Evolutionary conservation across 345 rosid genomes (phyloP).

Genomic region (Eucalyptus curtisii): DNA sequence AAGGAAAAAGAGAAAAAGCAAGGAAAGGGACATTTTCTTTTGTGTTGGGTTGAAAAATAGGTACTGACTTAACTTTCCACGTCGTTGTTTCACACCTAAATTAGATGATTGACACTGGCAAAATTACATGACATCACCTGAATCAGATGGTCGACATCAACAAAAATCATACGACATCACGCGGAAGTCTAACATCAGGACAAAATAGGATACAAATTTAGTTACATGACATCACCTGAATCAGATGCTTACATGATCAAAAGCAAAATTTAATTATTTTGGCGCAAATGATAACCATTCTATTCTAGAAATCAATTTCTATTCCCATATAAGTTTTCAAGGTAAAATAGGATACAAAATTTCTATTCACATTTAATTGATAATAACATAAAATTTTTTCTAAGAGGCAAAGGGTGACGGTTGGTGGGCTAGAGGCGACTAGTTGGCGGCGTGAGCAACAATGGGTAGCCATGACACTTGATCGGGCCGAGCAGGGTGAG

Average conservation of each 20-base stretch:
- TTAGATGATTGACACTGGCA: neutral
- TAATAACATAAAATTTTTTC: no score
- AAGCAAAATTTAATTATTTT: neutral
- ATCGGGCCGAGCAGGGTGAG: fast-evolving
- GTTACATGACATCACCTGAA: no score
- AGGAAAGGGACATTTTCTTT: neutral
- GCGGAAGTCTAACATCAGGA: neutral
- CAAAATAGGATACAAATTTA: no score
- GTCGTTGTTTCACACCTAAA: neutral
- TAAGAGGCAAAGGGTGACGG: fast-evolving
- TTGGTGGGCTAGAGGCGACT: fast-evolving
- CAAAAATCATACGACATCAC: neutral
- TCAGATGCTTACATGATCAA: no score
- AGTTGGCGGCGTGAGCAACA: fast-evolving
- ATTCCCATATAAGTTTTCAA: no score
- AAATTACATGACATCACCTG: neutral
- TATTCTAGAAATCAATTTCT: no score
- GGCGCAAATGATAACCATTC: fast-evolving
- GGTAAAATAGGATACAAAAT: no score
- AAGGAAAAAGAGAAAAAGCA: neutral
- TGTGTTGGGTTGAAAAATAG: neutral
- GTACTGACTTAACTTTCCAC: neutral
- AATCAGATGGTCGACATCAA: neutral
- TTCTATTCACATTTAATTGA: no score
- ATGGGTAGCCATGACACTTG: fast-evolving